Percentiles rank a stretch among this genome's conserved stretches.
phyloP scores from a whole-genome alignment of 768 basidiomycete species.

The Pisolithus sp. region DNA sequence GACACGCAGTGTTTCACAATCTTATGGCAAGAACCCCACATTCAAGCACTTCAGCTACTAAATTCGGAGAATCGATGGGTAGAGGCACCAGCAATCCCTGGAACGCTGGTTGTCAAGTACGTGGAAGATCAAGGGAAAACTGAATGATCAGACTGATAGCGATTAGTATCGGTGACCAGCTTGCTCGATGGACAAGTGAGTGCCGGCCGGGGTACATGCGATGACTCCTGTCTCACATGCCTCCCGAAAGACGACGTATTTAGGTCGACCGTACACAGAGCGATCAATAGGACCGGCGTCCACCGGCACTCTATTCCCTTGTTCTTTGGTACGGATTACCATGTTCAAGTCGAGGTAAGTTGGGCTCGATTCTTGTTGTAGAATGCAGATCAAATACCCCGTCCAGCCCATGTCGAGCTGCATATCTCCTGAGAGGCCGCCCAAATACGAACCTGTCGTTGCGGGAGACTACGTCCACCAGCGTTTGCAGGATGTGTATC shows the following conservation, averaged over 20 bases:
- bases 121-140: too few relatives aligned
- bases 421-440: constrained; percentile 47
- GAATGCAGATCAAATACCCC: neutral
- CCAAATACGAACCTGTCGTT: constrained; percentile 63
- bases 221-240: too few relatives aligned
- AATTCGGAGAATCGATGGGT: too few relatives aligned
- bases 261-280: constrained; percentile 86
- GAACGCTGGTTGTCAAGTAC: too few relatives aligned
- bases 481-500: constrained; percentile 47
- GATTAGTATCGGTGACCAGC: too few relatives aligned
- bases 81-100: too few relatives aligned
- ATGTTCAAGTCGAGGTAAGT: constrained; percentile 70
- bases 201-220: too few relatives aligned
- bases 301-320: constrained; percentile 80
- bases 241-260: constrained; percentile 67
- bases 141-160: too few relatives aligned
- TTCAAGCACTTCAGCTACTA: too few relatives aligned
- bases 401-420: constrained; percentile 40
- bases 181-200: too few relatives aligned
- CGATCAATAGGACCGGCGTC: constrained; percentile 65
- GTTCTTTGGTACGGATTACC: constrained; percentile 88
- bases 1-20: too few relatives aligned
- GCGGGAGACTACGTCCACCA: constrained; percentile 83
- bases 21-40: too few relatives aligned
- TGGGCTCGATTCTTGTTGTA: neutral